Evolutionary conservation across 768 basidiomycete genomes (phyloP), one percentile per base, ranked within the genome.

Genomic region (Tricholoma terreum): DNA sequence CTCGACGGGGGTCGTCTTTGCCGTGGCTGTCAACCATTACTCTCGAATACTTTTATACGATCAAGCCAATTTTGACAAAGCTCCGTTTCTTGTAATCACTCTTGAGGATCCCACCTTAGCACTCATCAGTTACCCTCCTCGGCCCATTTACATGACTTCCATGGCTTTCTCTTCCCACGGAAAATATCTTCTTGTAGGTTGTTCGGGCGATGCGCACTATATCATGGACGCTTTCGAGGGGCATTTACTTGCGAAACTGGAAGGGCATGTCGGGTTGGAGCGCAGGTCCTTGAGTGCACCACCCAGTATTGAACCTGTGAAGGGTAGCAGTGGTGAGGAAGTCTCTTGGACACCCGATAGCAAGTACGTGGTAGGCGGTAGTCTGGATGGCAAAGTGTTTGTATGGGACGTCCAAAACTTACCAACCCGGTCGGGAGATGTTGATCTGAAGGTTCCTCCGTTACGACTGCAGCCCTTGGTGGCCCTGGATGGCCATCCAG

Each of bases 291-390:
- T 76, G 58, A 73, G 67, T 45, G 69, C 76, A 5, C 75, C 79
- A 15, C 80, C 76, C 15, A 81, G 73, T 54, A 86, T 92, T 63
- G 80, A 87, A 69, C 84, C 92, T 52, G 68, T 77, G 14, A 86
- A 87, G 61, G 94, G 94, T 1, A 84, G 82, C 55, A 95, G 93
- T 58, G 92, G 95, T 11, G 94, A 98, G 69, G 97, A 98, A 74
- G 89, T 95, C 4, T 82, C 83, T 10, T 98, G 93, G 92, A 94
- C 92, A 2, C 91, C 93, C 0, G 96, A 99, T 70, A 94, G 93
- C 71, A 91, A 91, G 70, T 99, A 82, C 65, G 80, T 98, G 42
- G 71, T 97, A 5, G 82, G 90, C 19, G 97, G 97, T 53, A 88
- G 86, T 66, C 78, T 90, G 30, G 87, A 95, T 67, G 97, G 97